phyloP scores from a whole-genome alignment of 2,329 filamentous ascomycete species.

The Penicillium capsulatum region DNA sequence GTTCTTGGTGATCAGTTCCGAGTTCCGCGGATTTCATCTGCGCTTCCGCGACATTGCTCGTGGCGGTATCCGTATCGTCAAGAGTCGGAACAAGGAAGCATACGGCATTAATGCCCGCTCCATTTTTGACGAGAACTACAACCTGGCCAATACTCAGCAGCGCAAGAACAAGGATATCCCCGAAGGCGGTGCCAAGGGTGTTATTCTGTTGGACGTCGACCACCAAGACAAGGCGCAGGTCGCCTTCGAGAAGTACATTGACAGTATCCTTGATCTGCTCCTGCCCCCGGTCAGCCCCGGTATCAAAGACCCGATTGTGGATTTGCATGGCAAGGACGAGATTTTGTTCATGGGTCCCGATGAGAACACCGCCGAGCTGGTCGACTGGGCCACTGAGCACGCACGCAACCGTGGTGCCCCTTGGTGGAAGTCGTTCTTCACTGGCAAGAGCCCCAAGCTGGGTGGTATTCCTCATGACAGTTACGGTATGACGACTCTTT shows the following conservation, averaged over 20 bases:
- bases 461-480: conserved; percentile 94
- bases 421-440: conserved; percentile 99
- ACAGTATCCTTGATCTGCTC: conserved; percentile 93
- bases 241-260: conserved; percentile 99
- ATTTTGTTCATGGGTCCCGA: conserved; percentile 98
- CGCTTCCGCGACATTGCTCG: conserved; percentile 96
- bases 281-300: conserved; percentile 85
- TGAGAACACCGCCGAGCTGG: conserved; percentile 95
- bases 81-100: conserved; percentile 92
- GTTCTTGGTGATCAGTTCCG: conserved; percentile 96
- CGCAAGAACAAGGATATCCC: conserved; percentile 99
- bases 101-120: conserved; percentile 95
- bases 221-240: conserved; percentile 90
- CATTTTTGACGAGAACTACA: conserved; percentile 98
- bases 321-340: conserved; percentile 89
- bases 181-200: conserved; percentile 95
- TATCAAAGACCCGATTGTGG: conserved; percentile 98
- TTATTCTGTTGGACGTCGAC: conserved; percentile 86
- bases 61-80: conserved; percentile 96
- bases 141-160: conserved; percentile 95
- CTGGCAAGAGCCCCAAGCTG: conserved; percentile 91
- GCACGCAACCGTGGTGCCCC: conserved; percentile 80
- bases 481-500: conserved; percentile 97
- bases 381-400: conserved; percentile 98
- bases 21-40: conserved; percentile 94